phyloP scores from a whole-genome alignment of 768 basidiomycete genomes.

The Hirschioporus abietinus region DNA sequence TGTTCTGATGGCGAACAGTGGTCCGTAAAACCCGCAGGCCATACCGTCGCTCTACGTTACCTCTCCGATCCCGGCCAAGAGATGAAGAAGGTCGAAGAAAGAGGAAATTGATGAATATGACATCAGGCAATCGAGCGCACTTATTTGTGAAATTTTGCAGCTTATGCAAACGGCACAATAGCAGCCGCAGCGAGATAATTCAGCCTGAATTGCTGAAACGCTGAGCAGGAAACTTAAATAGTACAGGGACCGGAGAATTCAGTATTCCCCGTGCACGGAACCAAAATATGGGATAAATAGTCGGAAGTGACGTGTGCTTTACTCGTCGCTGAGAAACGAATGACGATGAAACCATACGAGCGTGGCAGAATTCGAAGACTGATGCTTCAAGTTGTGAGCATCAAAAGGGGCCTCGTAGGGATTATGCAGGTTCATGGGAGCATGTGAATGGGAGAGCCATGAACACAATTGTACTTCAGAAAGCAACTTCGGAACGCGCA shows the following conservation, averaged over 20 bases:
- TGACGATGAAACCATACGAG: background rate
- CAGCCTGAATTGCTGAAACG: background rate
- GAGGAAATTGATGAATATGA: too few relatives aligned
- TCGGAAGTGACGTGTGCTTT: background rate
- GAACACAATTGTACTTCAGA: background rate
- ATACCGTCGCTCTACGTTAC: background rate
- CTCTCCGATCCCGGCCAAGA: background rate
- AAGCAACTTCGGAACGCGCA: background rate
- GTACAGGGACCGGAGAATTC: background rate
- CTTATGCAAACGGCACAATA: background rate
- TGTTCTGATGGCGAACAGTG: background rate
- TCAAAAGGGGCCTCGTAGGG: background rate
- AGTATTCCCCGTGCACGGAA: background rate
- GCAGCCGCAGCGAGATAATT: background rate
- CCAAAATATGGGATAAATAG: background rate
- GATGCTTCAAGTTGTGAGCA: background rate
- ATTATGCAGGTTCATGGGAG: background rate
- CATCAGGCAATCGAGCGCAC: too few relatives aligned
- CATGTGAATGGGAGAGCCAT: background rate
- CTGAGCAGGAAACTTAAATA: background rate
- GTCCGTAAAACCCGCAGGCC: background rate
- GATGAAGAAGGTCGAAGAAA: background rate
- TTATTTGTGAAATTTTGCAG: too few relatives aligned
- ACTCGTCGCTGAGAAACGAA: background rate
- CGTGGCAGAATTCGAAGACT: background rate